Conservation (phyloP, 495 filamentous ascomycete species). For the Podospora pseudoanserina region DNA sequence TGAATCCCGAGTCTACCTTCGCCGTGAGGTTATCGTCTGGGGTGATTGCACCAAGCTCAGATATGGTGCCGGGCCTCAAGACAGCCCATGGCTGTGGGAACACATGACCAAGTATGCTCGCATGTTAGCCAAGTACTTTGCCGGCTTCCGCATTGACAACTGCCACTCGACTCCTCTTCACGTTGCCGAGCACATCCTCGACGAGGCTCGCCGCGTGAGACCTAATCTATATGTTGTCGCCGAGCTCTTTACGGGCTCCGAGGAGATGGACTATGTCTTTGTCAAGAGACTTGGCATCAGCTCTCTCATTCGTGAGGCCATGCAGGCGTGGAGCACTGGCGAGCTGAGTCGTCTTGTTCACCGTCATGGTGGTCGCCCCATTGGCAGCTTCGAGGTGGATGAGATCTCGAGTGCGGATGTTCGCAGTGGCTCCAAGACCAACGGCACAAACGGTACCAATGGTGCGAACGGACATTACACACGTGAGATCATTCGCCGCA, state of each 20-base stretch:
- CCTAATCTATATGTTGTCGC: constrained; percentile 90
- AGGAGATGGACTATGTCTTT: constrained; percentile 93
- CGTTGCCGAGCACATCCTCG: constrained; percentile 89
- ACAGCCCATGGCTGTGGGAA: constrained; percentile 92
- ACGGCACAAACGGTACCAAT: neutral
- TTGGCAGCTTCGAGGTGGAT: constrained; percentile 93
- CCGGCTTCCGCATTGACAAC: constrained; percentile 96
- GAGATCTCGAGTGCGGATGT: constrained; percentile 44
- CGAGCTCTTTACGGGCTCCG: constrained; percentile 93
- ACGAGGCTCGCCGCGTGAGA: constrained; percentile 82
- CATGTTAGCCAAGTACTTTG: constrained; percentile 92
- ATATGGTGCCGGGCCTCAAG: constrained; percentile 75
- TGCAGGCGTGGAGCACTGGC: constrained; percentile 95
- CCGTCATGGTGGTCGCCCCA: constrained; percentile 87
- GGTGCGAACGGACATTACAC: constrained; percentile 19
- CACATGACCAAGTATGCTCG: constrained; percentile 91
- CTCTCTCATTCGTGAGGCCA: constrained; percentile 89
- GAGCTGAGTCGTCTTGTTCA: constrained; percentile 91
- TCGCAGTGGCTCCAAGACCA: constrained; percentile 25
- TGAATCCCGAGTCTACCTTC: constrained; percentile 81
- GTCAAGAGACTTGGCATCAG: constrained; percentile 88
- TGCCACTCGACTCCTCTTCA: constrained; percentile 94
- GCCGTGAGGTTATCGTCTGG: constrained; percentile 96
- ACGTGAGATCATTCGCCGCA: constrained; percentile 63
- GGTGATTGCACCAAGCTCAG: constrained; percentile 97